A percentile compares a stretch with the other conserved stretches of the same genome.
Conservation (phyloP, 2,329 filamentous ascomycete species). For the Fusarium acutatum region DNA sequence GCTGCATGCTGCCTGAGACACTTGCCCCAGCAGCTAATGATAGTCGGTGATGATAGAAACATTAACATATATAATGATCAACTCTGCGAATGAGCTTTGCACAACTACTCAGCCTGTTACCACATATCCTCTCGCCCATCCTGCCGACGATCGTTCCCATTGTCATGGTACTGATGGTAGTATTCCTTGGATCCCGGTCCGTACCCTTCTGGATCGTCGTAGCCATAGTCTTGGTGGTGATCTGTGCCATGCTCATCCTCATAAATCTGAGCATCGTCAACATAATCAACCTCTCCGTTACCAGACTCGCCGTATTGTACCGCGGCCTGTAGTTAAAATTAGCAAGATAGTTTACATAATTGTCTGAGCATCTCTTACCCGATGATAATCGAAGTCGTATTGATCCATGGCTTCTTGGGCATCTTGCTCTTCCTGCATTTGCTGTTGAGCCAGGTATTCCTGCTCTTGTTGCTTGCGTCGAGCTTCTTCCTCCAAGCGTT, state of each 20-base stretch:
- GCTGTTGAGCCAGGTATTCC: constrained; percentile 57
- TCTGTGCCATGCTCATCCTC: constrained; percentile 60
- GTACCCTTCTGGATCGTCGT: constrained; percentile 51
- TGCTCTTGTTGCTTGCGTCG: constrained; percentile 60
- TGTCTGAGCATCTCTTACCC: constrained; percentile 50
- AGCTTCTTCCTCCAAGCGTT: constrained; percentile 65
- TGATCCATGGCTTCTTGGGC: constrained; percentile 58
- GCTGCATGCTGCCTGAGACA: constrained; percentile 33
- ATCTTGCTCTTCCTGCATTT: constrained; percentile 55
- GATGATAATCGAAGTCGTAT: constrained; percentile 63
- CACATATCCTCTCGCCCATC: constrained; percentile 55
- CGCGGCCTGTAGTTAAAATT: constrained; percentile 47
- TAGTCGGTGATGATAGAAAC: constrained; percentile 28
- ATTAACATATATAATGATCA: constrained; percentile 37
- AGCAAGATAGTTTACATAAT: neutral
- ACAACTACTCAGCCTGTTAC: constrained; percentile 43
- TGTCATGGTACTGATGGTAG: constrained; percentile 52
- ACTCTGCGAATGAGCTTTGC: constrained; percentile 17
- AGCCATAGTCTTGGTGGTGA: constrained; percentile 48
- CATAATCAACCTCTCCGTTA: constrained; percentile 57
- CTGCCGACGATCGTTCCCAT: constrained; percentile 45
- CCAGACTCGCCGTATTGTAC: constrained; percentile 58
- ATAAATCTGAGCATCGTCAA: constrained; percentile 62
- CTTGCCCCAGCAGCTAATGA: constrained; percentile 29
- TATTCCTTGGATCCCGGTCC: constrained; percentile 53